Evolutionary conservation across 352 stramenopile species (phyloP).

Genomic region (Pythium diclinum): DNA sequence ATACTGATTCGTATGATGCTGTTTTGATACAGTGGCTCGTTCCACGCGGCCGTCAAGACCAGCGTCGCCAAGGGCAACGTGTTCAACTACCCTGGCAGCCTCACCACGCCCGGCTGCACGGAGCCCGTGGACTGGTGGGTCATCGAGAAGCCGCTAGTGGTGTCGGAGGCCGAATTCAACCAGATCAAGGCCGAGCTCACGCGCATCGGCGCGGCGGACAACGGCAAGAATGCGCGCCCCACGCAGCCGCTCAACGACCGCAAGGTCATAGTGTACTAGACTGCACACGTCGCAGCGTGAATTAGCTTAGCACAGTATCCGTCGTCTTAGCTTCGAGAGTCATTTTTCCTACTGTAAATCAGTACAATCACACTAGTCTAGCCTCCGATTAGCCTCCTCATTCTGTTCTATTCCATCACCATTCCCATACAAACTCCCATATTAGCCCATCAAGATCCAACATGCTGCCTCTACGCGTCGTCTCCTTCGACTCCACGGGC

Average conservation of each 20-base stretch:
- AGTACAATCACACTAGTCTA: neutral
- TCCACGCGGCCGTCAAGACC: constrained; percentile 1
- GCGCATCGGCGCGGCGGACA: constrained; percentile 4
- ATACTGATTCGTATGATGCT: neutral
- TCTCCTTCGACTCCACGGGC: constrained; percentile 58
- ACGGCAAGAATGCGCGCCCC: constrained; percentile 19
- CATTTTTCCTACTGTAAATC: neutral
- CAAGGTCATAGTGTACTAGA: constrained; percentile 16
- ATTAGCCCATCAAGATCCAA: neutral
- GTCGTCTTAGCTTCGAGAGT: neutral
- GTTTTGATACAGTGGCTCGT: constrained; percentile 5
- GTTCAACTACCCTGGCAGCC: constrained; percentile 70
- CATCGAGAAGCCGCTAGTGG: constrained; percentile 42
- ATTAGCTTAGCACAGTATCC: neutral
- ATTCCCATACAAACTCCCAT: neutral
- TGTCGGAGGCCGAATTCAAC: constrained; percentile 35
- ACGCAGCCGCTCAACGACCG: constrained; percentile 26
- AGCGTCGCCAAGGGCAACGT: constrained; percentile 20
- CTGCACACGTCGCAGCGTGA: constrained; percentile 2
- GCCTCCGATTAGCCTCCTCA: no score
- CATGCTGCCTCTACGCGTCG: neutral
- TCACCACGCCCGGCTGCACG: constrained; percentile 50
- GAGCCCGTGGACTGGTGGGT: constrained; percentile 71
- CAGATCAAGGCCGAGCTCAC: constrained; percentile 22
- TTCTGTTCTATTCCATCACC: neutral